Conservation (phyloP, 1,284 basidiomycete genomes). For the Sanghuangporus baumii region DNA sequence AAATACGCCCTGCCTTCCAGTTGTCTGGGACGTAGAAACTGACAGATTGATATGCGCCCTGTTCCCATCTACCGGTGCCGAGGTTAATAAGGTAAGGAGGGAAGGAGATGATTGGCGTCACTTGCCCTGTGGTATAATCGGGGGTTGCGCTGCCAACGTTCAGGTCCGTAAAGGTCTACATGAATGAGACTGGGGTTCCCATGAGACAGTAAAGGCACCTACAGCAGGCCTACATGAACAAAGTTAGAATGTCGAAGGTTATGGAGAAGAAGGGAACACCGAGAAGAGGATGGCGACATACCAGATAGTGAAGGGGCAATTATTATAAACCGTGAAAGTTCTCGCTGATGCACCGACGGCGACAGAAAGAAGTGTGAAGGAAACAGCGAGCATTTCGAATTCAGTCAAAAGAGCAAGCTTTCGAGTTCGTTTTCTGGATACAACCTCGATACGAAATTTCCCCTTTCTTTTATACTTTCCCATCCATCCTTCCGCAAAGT, state of each 20-base stretch:
- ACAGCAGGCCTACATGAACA: constrained; percentile 18
- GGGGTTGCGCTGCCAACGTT: constrained; percentile 21
- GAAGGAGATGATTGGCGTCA: constrained; percentile 19
- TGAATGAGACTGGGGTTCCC: neutral
- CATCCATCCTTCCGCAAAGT: neutral
- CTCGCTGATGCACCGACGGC: constrained; percentile 31
- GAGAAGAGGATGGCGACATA: constrained; percentile 23
- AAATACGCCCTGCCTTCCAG: constrained; percentile 28
- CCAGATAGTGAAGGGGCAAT: constrained; percentile 26
- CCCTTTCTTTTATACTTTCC: neutral
- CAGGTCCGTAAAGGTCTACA: constrained; percentile 22
- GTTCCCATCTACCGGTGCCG: constrained; percentile 21
- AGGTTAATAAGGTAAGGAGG: neutral
- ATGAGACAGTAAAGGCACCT: constrained; percentile 1
- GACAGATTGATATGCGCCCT: constrained; percentile 18
- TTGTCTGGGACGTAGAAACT: constrained; percentile 26
- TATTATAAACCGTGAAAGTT: constrained; percentile 31
- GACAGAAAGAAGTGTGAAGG: constrained; percentile 18
- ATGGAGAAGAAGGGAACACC: neutral
- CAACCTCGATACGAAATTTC: neutral
- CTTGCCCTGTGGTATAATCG: constrained; percentile 16
- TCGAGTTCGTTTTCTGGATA: neutral
- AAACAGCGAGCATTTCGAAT: neutral
- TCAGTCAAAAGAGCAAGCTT: neutral
- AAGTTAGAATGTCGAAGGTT: neutral